A percentile compares a stretch with the other conserved stretches of the same genome.
phyloP scores from a whole-genome alignment of 2,329 filamentous ascomycete species.

The Aspergillus sclerotialis region DNA sequence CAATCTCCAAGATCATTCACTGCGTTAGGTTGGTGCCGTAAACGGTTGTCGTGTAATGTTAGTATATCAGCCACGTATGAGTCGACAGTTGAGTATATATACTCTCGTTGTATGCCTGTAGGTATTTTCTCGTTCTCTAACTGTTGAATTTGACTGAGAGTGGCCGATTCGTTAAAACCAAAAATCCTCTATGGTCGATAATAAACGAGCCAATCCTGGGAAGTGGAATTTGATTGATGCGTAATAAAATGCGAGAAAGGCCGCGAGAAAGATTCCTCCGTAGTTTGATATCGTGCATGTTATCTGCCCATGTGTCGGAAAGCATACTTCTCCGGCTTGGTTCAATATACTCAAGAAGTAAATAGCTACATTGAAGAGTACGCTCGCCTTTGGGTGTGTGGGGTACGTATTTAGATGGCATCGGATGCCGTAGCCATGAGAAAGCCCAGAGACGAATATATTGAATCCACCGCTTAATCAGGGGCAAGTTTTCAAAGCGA shows the following conservation, averaged over 20 bases:
- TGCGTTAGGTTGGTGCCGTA: conserved; percentile 23
- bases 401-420: too few species aligned
- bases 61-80: conserved; percentile 20
- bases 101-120: conserved; percentile 16
- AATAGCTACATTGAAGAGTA: too few species aligned
- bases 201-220: conserved; percentile 28
- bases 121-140: conserved; percentile 21
- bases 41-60: conserved; percentile 18
- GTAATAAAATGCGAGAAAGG: conserved; percentile 9
- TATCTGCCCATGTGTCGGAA: conserved; percentile 6
- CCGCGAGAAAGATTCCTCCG: conserved; percentile 8
- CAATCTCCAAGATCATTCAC: conserved; percentile 15
- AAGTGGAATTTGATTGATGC: conserved; percentile 12
- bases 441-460: too few species aligned
- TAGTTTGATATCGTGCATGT: conserved; percentile 5
- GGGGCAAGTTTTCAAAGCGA: too few species aligned
- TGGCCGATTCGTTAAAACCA: conserved; percentile 17
- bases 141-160: conserved; percentile 15
- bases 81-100: conserved; percentile 18
- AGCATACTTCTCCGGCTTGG: too few species aligned
- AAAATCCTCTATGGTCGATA: conserved; percentile 17
- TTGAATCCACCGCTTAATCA: too few species aligned
- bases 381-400: too few species aligned
- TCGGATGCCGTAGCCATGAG: too few species aligned
- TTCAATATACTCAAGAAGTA: too few species aligned